Conservation (phyloP, 2,329 filamentous ascomycete genomes). For the Madurella fahalii region DNA sequence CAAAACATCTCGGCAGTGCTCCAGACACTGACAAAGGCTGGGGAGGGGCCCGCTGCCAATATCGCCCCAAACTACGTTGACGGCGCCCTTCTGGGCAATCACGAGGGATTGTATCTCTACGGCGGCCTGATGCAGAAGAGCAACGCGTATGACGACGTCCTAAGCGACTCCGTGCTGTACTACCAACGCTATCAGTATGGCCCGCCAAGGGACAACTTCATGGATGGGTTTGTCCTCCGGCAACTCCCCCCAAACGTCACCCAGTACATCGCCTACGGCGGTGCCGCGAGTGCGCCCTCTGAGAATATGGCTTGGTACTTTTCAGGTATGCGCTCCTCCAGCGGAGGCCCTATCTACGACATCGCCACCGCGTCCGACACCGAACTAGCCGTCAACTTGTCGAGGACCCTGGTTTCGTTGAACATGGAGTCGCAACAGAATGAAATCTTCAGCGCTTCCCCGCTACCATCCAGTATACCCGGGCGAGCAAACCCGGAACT, state of each 20-base stretch:
- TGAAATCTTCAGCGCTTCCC: slow-evolving; percentile 55
- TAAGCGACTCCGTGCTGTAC: slow-evolving; percentile 40
- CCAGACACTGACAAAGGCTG: slow-evolving; percentile 43
- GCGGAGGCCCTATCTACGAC: slow-evolving; percentile 47
- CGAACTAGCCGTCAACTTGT: slow-evolving; percentile 41
- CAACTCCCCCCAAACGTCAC: slow-evolving; percentile 47
- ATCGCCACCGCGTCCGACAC: slow-evolving; percentile 27
- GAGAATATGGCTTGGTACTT: slow-evolving; percentile 72
- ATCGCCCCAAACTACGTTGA: slow-evolving; percentile 55
- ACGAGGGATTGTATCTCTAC: slow-evolving; percentile 60
- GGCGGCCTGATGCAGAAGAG: slow-evolving; percentile 50
- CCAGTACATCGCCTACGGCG: slow-evolving; percentile 62
- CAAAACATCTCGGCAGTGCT: slow-evolving; percentile 54
- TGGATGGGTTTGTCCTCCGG: slow-evolving; percentile 38
- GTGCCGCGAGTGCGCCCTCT: slow-evolving; percentile 59
- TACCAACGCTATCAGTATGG: slow-evolving; percentile 56
- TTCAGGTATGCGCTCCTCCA: slow-evolving; percentile 53
- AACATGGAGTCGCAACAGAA: slow-evolving; percentile 51
- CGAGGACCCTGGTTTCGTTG: slow-evolving; percentile 56
- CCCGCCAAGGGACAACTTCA: slow-evolving; percentile 39
- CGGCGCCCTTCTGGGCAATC: slow-evolving; percentile 62
- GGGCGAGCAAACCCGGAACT: slow-evolving; percentile 61
- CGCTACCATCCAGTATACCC: slow-evolving; percentile 45
- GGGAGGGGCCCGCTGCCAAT: slow-evolving; percentile 45
- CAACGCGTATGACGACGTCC: slow-evolving; percentile 35